Conservation (phyloP, 2,329 filamentous ascomycete species). For the Berkeleyomyces basicola region DNA sequence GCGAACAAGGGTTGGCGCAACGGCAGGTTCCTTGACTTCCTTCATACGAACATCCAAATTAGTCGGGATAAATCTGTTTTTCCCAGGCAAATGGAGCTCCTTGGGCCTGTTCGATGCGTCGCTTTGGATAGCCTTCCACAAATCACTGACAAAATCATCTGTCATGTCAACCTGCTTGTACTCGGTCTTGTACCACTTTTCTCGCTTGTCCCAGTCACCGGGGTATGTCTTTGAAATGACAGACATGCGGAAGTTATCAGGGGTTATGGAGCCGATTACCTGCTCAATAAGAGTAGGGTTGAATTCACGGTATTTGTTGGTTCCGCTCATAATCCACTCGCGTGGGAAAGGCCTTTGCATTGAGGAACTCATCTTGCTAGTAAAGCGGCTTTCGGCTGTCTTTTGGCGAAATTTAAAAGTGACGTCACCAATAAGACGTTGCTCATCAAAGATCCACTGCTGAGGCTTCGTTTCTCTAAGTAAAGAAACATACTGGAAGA, state of each 20-base stretch:
- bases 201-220: constrained; percentile 69
- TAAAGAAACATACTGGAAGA: constrained; percentile 86
- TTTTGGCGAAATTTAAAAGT: constrained; percentile 95
- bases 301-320: constrained; percentile 61
- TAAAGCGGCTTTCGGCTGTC: constrained; percentile 74
- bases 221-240: constrained; percentile 73
- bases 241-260: constrained; percentile 78
- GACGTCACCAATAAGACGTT: constrained; percentile 77
- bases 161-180: constrained; percentile 74
- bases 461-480: constrained; percentile 65
- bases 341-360: constrained; percentile 87
- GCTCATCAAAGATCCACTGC: constrained; percentile 88
- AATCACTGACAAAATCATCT: constrained; percentile 52
- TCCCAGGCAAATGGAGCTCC: constrained; percentile 72
- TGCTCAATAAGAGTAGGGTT: constrained; percentile 60
- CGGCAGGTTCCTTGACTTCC: constrained; percentile 58
- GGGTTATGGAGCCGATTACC: constrained; percentile 55
- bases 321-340: constrained; percentile 73
- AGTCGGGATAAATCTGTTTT: constrained; percentile 90
- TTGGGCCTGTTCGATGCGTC: constrained; percentile 41
- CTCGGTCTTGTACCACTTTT: constrained; percentile 97
- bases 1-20: constrained; percentile 64
- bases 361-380: constrained; percentile 63
- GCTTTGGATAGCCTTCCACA: constrained; percentile 46
- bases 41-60: constrained; percentile 91